phyloP scores from a whole-genome alignment of 345 rosid genomes.

The Stellera chamaejasme region DNA sequence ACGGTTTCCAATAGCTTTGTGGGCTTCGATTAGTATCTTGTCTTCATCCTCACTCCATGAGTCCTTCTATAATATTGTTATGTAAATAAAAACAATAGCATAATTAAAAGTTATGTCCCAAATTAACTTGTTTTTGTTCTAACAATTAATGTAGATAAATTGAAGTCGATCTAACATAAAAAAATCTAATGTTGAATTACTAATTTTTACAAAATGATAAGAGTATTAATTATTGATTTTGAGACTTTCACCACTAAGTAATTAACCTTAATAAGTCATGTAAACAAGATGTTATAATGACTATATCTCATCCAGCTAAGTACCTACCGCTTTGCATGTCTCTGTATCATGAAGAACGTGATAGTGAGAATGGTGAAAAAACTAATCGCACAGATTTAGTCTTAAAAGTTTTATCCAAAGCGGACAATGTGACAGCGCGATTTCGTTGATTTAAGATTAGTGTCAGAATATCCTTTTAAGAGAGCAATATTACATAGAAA shows the following conservation, averaged over 20 bases:
- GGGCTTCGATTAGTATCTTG: slow-evolving; percentile 28
- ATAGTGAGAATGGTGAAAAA: neutral
- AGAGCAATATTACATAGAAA: no score
- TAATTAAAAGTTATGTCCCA: no score
- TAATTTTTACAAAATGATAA: neutral
- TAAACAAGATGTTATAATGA: neutral
- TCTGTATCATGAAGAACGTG: slow-evolving; percentile 9
- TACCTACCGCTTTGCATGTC: slow-evolving; percentile 10
- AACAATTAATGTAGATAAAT: no score
- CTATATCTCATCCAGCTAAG: neutral
- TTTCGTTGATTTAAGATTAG: no score
- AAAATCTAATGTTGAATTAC: neutral
- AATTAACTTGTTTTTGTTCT: no score
- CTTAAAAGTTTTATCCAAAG: no score
- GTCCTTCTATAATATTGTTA: slow-evolving; percentile 38
- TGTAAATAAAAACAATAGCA: no score
- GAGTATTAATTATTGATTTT: neutral
- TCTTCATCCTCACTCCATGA: slow-evolving; percentile 71
- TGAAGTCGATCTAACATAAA: neutral
- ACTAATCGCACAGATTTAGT: no score
- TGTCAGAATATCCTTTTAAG: no score
- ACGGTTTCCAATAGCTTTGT: slow-evolving; percentile 47
- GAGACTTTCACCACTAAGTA: neutral
- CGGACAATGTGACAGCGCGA: no score
- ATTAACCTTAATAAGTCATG: neutral